Conservation (phyloP, 2,329 filamentous ascomycete species). For the Ophiostoma triangulosporum region DNA sequence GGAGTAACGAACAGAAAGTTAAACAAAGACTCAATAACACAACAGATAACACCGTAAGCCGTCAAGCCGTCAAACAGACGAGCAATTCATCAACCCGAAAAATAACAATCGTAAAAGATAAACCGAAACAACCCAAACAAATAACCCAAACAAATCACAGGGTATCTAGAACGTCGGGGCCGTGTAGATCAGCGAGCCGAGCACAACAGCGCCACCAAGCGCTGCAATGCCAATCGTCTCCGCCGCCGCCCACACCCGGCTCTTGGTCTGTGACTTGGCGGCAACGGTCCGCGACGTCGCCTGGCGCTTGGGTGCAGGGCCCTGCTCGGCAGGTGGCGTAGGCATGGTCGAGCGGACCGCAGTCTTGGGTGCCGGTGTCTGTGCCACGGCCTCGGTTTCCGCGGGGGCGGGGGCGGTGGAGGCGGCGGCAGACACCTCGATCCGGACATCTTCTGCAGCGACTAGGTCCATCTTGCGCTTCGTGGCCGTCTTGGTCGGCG, state of each 20-base stretch:
- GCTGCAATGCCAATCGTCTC: constrained; percentile 23
- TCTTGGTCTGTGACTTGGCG: constrained; percentile 1
- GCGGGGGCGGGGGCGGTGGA: no score
- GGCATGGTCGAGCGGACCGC: not conserved
- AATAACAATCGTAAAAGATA: not conserved
- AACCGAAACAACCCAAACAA: not conserved
- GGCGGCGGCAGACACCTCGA: not conserved
- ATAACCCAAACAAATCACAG: not conserved
- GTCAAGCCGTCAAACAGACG: not conserved
- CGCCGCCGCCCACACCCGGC: constrained; percentile 6
- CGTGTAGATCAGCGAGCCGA: constrained; percentile 26
- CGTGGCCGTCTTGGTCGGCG: not conserved
- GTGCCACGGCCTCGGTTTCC: not conserved
- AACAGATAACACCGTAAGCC: no score
- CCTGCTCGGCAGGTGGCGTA: not conserved
- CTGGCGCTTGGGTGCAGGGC: constrained; percentile 8
- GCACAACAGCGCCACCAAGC: constrained; percentile 24
- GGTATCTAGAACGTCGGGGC: constrained; percentile 21
- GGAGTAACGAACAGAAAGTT: not conserved
- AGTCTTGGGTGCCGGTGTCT: not conserved
- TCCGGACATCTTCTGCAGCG: not conserved
- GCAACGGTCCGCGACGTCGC: constrained; percentile 6
- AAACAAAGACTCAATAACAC: not conserved
- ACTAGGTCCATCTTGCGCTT: constrained; percentile 24
- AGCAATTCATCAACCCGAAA: not conserved